phyloP scores from a whole-genome alignment of 2,329 filamentous ascomycete species.

The Aspergillus neotritici region DNA sequence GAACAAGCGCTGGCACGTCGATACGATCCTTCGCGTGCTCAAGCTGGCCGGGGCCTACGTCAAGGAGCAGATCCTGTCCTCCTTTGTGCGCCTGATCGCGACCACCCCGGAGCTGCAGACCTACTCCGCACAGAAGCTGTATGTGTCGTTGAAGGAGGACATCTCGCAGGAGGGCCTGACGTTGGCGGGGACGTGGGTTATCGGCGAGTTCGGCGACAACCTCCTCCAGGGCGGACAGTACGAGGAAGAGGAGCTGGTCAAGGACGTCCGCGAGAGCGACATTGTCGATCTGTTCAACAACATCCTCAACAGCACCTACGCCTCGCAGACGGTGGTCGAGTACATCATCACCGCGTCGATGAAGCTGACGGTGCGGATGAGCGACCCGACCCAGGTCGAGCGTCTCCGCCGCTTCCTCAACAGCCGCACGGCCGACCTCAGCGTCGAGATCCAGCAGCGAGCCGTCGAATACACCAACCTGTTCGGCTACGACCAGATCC shows the following conservation, averaged over 20 bases:
- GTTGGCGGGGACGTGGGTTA: conserved; percentile 90
- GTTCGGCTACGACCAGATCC: conserved; percentile 83
- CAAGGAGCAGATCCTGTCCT: conserved; percentile 95
- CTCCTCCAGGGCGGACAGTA: conserved; percentile 85
- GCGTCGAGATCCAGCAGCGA: conserved; percentile 92
- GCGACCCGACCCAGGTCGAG: conserved; percentile 78
- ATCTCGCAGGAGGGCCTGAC: conserved; percentile 96
- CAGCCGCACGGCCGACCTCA: conserved; percentile 75
- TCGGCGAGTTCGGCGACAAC: conserved; percentile 91
- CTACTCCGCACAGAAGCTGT: conserved; percentile 93
- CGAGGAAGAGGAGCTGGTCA: conserved; percentile 85
- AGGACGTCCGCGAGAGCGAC: conserved; percentile 77
- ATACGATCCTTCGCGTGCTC: conserved; percentile 91
- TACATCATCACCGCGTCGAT: conserved; percentile 94
- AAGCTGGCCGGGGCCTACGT: conserved; percentile 94
- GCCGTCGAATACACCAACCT: conserved; percentile 93
- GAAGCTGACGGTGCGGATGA: conserved; percentile 86
- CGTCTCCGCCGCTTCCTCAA: conserved; percentile 73
- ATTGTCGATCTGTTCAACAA: conserved; percentile 87
- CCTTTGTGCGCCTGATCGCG: conserved; percentile 90
- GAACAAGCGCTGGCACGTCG: conserved; percentile 97
- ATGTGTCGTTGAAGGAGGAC: conserved; percentile 83
- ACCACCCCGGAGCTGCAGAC: conserved; percentile 92
- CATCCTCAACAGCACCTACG: conserved; percentile 91
- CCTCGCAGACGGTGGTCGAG: conserved; percentile 82